Percentiles rank a stretch among this genome's conserved stretches.
These are phyloP conservation scores for Beauveria varroae DNA, from an alignment of 2,329 filamentous ascomycete genomes.

Conservation along the genomic window DNA sequence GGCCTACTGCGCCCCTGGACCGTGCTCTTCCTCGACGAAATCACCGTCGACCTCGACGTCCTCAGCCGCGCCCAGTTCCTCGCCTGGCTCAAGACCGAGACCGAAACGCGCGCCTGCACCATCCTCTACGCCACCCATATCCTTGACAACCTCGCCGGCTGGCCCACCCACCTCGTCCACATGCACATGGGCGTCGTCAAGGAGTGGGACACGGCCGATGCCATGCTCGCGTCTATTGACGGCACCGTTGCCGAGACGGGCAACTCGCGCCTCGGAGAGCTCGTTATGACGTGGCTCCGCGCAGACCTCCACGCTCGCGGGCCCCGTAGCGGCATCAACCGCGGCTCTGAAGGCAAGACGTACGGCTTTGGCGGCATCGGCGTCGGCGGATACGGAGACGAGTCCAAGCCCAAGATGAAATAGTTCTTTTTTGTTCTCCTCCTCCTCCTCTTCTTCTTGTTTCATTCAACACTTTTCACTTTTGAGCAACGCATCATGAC, in stretches of 20 bases:
- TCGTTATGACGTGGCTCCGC: conserved; percentile 82
- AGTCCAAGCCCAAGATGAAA: conserved; percentile 32
- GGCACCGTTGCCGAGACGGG: conserved; percentile 39
- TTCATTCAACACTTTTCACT: conserved; percentile 1
- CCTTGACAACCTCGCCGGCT: conserved; percentile 85
- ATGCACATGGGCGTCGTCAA: conserved; percentile 87
- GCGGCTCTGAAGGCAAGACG: conserved; percentile 56
- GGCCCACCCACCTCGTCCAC: conserved; percentile 93
- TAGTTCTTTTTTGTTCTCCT: conserved; percentile 14
- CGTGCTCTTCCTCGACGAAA: conserved; percentile 86
- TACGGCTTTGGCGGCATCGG: conserved; percentile 46
- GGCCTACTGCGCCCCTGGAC: conserved; percentile 86
- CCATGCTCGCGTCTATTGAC: conserved; percentile 52
- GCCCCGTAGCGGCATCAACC: conserved; percentile 54
- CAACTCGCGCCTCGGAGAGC: conserved; percentile 77
- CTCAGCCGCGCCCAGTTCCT: conserved; percentile 80
- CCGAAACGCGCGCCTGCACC: conserved; percentile 71
- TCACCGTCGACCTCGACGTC: conserved; percentile 93
- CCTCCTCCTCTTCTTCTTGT: conserved; percentile 1
- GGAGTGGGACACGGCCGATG: conserved; percentile 71
- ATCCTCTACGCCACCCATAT: conserved; percentile 98
- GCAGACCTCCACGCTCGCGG: conserved; percentile 73
- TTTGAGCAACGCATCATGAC: conserved; percentile 3
- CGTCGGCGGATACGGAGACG: conserved; percentile 51
- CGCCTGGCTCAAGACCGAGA: conserved; percentile 78